Evolutionary conservation across 352 stramenopile genomes (phyloP).

Genomic region (Aphanomyces invadans): DNA sequence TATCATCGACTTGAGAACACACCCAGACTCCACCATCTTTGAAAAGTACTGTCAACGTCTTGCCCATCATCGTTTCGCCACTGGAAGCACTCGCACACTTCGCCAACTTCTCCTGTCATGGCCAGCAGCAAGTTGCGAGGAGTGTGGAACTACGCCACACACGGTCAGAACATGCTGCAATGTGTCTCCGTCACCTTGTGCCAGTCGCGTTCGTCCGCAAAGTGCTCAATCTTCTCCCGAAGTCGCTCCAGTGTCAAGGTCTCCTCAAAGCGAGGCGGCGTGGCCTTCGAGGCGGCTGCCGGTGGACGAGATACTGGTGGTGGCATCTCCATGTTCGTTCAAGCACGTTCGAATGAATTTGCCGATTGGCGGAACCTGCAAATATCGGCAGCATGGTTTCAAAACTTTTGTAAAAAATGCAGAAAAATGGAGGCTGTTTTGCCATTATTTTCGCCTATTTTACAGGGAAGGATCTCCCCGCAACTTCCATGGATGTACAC

Average conservation of each 20-base stretch:
- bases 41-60: slow-evolving; percentile 42
- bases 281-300: too few species aligned
- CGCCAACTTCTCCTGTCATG: slow-evolving; percentile 91
- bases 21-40: not conserved
- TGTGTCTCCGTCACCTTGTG: slow-evolving; percentile 36
- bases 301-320: too few species aligned
- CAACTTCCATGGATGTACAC: too few species aligned
- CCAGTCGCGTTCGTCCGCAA: slow-evolving; percentile 57
- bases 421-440: too few species aligned
- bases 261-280: not conserved
- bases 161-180: too few species aligned
- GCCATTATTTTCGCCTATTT: too few species aligned
- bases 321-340: too few species aligned
- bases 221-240: slow-evolving; percentile 43
- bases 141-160: slow-evolving; percentile 50
- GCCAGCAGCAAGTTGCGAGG: slow-evolving; percentile 92
- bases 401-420: too few species aligned
- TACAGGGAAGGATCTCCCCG: too few species aligned
- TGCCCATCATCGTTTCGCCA: slow-evolving; percentile 83
- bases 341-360: too few species aligned
- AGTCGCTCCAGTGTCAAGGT: slow-evolving; percentile 45
- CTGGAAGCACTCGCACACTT: slow-evolving; percentile 94
- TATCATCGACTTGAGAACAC: slow-evolving; percentile 1
- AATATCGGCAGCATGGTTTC: too few species aligned
- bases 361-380: too few species aligned